These are phyloP conservation scores for Lentinula sp. DNA, from an alignment of 768 basidiomycete species.

Conservation along the genomic window DNA sequence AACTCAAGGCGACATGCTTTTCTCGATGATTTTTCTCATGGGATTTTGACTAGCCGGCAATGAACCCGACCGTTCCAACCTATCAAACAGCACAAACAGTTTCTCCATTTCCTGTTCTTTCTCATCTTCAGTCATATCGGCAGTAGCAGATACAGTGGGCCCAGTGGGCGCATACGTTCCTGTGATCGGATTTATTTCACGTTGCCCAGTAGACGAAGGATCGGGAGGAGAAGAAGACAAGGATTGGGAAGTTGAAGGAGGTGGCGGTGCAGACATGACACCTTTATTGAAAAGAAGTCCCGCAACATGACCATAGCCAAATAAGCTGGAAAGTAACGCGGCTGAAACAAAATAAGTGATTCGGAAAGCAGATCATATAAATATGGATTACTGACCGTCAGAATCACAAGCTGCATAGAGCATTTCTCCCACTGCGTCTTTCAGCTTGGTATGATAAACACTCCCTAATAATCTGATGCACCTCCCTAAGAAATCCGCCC, in stretches of 20 bases:
- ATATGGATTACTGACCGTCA: constrained; percentile 30
- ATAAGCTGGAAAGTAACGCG: constrained; percentile 53
- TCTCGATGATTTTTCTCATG: constrained; percentile 62
- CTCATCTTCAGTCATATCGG: constrained; percentile 89
- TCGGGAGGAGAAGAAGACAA: constrained; percentile 15
- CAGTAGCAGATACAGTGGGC: constrained; percentile 28
- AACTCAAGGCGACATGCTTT: constrained; percentile 21
- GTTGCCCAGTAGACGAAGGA: background rate
- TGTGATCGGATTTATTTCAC: constrained; percentile 77
- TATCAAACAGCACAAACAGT: constrained; percentile 86
- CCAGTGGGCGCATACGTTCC: constrained; percentile 47
- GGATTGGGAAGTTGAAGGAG: constrained; percentile 21
- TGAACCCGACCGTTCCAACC: constrained; percentile 74
- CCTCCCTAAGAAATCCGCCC: constrained; percentile 71
- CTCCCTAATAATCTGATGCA: constrained; percentile 72
- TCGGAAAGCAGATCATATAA: background rate
- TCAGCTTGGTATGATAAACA: constrained; percentile 67
- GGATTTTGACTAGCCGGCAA: constrained; percentile 63
- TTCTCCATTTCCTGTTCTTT: constrained; percentile 92
- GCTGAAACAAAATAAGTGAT: constrained; percentile 26
- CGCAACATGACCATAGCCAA: constrained; percentile 7
- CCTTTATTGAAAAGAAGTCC: constrained; percentile 94
- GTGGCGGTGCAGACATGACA: constrained; percentile 57
- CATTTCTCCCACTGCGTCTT: constrained; percentile 81
- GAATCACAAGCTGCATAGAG: constrained; percentile 79